A percentile compares a stretch with the other conserved stretches of the same genome.
These are phyloP conservation scores for Arxiozyma bovina DNA, from an alignment of 1,139 yeast species.

Conservation along the genomic window DNA sequence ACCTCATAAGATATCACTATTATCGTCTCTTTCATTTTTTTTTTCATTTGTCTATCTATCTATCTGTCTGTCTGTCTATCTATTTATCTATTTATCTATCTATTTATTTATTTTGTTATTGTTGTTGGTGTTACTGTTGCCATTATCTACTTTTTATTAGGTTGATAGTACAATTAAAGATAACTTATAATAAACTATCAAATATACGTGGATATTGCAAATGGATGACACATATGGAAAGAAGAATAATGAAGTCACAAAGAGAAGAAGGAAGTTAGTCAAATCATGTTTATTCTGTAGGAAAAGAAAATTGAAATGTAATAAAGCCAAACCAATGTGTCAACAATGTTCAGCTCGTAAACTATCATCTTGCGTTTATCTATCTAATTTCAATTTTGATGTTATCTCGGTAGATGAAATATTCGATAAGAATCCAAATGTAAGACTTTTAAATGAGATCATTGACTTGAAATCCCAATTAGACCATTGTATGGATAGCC, in stretches of 20 bases:
- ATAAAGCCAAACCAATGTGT: conserved; percentile 24
- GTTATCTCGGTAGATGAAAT: conserved; percentile 16
- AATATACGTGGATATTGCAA: not conserved
- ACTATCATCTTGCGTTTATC: conserved; percentile 23
- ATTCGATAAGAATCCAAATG: conserved; percentile 20
- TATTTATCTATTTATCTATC: too few species aligned
- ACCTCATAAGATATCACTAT: too few species aligned
- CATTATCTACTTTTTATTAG: too few species aligned
- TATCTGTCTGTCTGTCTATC: too few species aligned
- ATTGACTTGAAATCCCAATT: conserved; percentile 13
- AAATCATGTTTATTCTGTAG: conserved; percentile 28
- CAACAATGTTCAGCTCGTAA: conserved; percentile 19
- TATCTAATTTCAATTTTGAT: conserved; percentile 16
- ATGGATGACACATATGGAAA: not conserved
- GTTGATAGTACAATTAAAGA: too few species aligned
- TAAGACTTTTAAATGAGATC: conserved; percentile 17
- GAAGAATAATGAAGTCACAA: not conserved
- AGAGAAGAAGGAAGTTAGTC: conserved; percentile 19
- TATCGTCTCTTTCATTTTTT: too few species aligned
- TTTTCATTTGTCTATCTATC: too few species aligned
- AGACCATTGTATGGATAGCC: too few species aligned
- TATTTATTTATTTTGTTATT: too few species aligned
- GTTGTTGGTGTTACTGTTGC: too few species aligned
- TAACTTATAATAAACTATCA: not conserved
- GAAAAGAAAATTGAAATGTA: conserved; percentile 28